Base-by-base conservation (phyloP, 805 yeast species). In the Kuraishia floccosa region DNA sequence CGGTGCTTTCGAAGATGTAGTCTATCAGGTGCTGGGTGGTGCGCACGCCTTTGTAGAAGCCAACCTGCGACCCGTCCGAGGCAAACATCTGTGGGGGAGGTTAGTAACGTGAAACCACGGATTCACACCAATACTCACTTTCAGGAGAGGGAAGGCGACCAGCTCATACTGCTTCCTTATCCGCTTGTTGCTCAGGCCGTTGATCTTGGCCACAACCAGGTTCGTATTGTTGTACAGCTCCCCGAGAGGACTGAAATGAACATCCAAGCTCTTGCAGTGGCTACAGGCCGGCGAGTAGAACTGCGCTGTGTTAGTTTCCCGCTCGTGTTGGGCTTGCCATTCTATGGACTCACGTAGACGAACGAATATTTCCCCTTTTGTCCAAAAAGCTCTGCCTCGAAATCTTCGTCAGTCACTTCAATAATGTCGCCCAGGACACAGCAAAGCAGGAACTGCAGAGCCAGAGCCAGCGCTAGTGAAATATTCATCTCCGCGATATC, bases 91-190 rank as follows among this genome's bases (percentile, higher is more conserved):
- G 22, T 7, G 10, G 22, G 22, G 7, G 22, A 7, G 7, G 22
- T 19, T 19, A 21, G 17, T 15, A 24, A 8, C 9, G 11, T 13
- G 15, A 24, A 9, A n/a, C 7, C 10, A 24, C 7, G 11, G 9
- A 24, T 7, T 24, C 7, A 15, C 6, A 24, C 11, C 11, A 17
- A 35, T 11, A 21, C 22, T 30, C 5, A 74, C 42, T 39, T 63
- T 60, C 30, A 75, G 35, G 1, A 65, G 54, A 2, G 83, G 83
- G 43, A 56, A 75, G 13, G 57, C 59, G 8, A 40, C 36, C 3
- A 74, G 52, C 11, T 44, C 41, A 35, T 70, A 69, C 29, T 60
- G 45, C 21, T 40, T 41, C 24, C 62, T 49, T 5, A 69, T 47
- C 12, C 58, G 43, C 23, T 43, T 46, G 38, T 56, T 56, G 9